Evolutionary conservation across 768 basidiomycete species (phyloP).

Genomic region (Tephrocybe sp.): DNA sequence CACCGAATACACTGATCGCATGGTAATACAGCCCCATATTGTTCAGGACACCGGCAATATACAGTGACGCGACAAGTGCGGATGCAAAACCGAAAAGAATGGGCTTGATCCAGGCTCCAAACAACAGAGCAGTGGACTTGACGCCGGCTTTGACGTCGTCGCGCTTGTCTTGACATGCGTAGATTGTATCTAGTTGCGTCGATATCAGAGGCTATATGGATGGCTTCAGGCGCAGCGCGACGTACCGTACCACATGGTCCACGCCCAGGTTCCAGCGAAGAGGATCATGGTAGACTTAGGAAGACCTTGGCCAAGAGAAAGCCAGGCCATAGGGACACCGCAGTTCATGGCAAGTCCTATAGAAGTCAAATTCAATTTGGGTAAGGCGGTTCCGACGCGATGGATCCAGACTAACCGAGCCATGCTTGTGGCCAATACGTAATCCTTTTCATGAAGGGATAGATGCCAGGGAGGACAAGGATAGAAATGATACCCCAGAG

Average conservation of each 20-base stretch:
- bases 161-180: slow-evolving; percentile 58
- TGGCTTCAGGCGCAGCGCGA: not conserved
- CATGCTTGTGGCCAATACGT: slow-evolving; percentile 45
- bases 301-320: slow-evolving; percentile 17
- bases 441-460: slow-evolving; percentile 40
- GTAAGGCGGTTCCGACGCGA: too few species aligned
- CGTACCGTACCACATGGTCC: slow-evolving; percentile 23
- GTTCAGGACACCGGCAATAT: slow-evolving; percentile 14
- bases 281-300: slow-evolving; percentile 13
- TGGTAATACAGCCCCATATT: slow-evolving; percentile 15
- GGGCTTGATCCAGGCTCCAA: slow-evolving; percentile 16
- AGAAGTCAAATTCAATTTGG: not conserved
- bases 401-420: slow-evolving; percentile 34
- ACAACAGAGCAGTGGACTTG: slow-evolving; percentile 18
- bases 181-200: slow-evolving; percentile 46
- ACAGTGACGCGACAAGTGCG: slow-evolving; percentile 12
- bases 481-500: slow-evolving; percentile 18
- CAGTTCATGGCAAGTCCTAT: slow-evolving; percentile 33
- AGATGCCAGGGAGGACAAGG: slow-evolving; percentile 24
- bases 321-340: slow-evolving; percentile 31
- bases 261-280: slow-evolving; percentile 20
- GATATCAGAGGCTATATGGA: not conserved
- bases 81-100: slow-evolving; percentile 13
- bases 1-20: slow-evolving; percentile 14
- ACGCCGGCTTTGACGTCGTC: slow-evolving; percentile 45